A percentile compares a stretch with the other conserved stretches of the same genome.
phyloP scores from a whole-genome alignment of 306 rosid species.

The Glycyrrhiza uralensis region DNA sequence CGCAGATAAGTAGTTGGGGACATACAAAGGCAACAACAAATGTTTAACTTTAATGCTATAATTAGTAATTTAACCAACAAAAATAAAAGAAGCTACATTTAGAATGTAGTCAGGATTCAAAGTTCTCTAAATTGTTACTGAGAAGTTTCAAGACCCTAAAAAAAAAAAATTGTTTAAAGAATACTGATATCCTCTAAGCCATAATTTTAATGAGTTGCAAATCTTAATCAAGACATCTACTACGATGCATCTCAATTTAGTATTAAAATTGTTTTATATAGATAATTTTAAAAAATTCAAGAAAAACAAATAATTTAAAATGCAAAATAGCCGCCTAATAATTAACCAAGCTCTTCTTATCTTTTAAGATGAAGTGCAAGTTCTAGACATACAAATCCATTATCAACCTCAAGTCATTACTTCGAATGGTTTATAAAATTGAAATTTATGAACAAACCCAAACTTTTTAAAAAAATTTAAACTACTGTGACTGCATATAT shows the following conservation, averaged over 20 bases:
- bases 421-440: too few relatives aligned
- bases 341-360: too few relatives aligned
- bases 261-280: background rate
- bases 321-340: too few relatives aligned
- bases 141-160: background rate
- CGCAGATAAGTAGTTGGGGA: background rate
- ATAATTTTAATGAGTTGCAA: background rate
- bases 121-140: background rate
- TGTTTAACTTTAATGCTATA: background rate
- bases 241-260: background rate
- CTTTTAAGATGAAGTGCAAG: background rate
- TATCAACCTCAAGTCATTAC: too few relatives aligned
- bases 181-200: background rate
- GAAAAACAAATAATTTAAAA: too few relatives aligned
- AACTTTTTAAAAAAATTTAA: background rate
- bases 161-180: too few relatives aligned
- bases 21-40: background rate
- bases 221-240: background rate
- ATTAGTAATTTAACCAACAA: background rate
- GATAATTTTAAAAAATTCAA: too few relatives aligned
- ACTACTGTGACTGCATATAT: background rate
- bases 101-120: background rate
- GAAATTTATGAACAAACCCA: background rate
- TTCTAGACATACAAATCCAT: background rate
- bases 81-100: background rate